phyloP scores from a whole-genome alignment of 306 rosid genomes.

The barrel medic (Medicago truncatula) region DNA sequence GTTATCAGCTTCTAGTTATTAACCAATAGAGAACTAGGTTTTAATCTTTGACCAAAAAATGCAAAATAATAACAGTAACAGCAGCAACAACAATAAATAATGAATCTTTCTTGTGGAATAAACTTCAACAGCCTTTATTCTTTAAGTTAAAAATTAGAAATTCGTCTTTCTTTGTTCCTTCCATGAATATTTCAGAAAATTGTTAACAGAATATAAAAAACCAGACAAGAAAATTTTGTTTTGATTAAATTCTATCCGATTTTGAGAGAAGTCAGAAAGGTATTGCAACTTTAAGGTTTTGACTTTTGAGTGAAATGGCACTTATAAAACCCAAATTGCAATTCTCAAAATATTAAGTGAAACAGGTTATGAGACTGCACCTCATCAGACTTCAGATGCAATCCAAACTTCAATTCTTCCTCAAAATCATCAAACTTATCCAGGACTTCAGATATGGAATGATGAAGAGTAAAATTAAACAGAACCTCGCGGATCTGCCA shows the following conservation, averaged over 20 bases:
- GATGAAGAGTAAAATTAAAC: slow-evolving; percentile 81
- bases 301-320: neutral
- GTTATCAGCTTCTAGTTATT: slow-evolving; percentile 3
- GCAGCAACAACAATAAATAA: no score
- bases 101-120: no score
- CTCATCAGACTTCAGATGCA: slow-evolving; percentile 73
- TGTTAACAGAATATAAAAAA: neutral
- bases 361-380: slow-evolving; percentile 49
- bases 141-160: neutral
- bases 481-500: slow-evolving; percentile 77
- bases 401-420: slow-evolving; percentile 69
- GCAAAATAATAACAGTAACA: neutral
- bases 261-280: slow-evolving; percentile 24
- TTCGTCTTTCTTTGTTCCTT: neutral
- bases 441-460: slow-evolving; percentile 69
- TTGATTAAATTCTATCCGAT: slow-evolving; percentile 6
- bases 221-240: neutral
- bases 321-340: slow-evolving; percentile 30
- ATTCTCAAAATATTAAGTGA: slow-evolving; percentile 31
- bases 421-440: slow-evolving; percentile 63
- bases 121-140: neutral
- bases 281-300: neutral
- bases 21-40: neutral
- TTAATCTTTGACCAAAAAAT: neutral
- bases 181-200: neutral